Conservation (phyloP, 352 stramenopile genomes). For the Phytopythium mirpurense region DNA sequence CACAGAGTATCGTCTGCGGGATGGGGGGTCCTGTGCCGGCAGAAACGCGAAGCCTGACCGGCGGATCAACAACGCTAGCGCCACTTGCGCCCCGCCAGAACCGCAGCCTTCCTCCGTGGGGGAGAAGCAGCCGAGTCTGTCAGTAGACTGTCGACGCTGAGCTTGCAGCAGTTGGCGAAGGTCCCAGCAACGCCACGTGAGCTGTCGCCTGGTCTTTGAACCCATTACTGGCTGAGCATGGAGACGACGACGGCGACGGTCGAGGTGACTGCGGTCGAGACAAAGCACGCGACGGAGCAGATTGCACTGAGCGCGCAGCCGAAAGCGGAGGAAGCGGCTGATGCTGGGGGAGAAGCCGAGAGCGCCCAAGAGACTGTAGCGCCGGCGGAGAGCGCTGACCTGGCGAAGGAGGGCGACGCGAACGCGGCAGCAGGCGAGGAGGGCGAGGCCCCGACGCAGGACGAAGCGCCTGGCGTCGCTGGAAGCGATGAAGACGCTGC, state of each 20-base stretch:
- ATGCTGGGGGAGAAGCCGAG: not conserved
- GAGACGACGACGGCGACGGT: not conserved
- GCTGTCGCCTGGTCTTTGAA: not conserved
- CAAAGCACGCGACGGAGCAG: not conserved
- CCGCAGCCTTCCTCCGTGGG: no score
- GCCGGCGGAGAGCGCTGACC: not conserved
- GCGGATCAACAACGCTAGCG: no score
- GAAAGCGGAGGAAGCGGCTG: not conserved
- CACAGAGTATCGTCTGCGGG: no score
- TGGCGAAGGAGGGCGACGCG: not conserved
- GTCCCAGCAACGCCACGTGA: no score
- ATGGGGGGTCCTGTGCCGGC: no score
- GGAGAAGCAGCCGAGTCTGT: no score
- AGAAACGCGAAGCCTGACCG: no score
- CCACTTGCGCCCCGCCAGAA: no score
- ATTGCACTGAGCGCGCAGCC: not conserved
- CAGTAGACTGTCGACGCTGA: no score
- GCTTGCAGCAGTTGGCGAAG: no score
- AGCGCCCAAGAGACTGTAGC: not conserved
- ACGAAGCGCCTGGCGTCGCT: not conserved
- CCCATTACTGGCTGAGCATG: conserved; percentile 1
- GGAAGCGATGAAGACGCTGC: not conserved
- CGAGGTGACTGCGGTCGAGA: not conserved
- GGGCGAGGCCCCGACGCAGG: not conserved
- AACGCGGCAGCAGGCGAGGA: not conserved